Conservation (phyloP, 75 land plant genomes). For the Pinus taeda region DNA sequence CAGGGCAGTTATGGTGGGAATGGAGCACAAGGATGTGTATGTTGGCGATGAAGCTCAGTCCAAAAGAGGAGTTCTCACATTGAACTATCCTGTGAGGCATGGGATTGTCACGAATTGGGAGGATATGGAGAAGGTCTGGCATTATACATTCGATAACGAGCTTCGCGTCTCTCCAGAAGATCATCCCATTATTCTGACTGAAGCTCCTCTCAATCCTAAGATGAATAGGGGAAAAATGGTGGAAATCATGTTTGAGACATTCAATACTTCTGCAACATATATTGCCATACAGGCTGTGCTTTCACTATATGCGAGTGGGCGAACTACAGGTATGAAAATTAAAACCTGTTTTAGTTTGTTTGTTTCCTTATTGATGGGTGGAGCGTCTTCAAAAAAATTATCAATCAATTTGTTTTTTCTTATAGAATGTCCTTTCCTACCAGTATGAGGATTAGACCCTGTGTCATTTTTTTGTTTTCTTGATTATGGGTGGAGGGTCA, state of each 20-base stretch:
- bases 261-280: slow-evolving; percentile 35
- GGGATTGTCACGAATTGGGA: slow-evolving; percentile 53
- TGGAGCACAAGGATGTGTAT: slow-evolving; percentile 43
- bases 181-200: slow-evolving; percentile 55
- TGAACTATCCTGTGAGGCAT: slow-evolving; percentile 52
- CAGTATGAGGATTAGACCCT: slow-evolving; percentile 23
- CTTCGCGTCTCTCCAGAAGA: slow-evolving; percentile 58
- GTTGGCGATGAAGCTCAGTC: slow-evolving; percentile 56
- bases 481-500: too few relatives aligned
- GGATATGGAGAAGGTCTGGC: slow-evolving; percentile 60
- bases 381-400: too few relatives aligned
- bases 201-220: slow-evolving; percentile 50
- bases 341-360: background rate
- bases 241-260: slow-evolving; percentile 36
- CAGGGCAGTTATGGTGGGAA: slow-evolving; percentile 59
- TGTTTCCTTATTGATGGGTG: too few relatives aligned
- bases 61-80: slow-evolving; percentile 46
- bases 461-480: too few relatives aligned
- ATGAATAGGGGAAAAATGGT: slow-evolving; percentile 35
- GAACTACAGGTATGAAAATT: slow-evolving; percentile 49
- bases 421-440: slow-evolving; percentile 7
- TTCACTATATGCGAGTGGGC: slow-evolving; percentile 56
- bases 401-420: too few relatives aligned
- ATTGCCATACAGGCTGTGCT: slow-evolving; percentile 45
- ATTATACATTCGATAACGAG: slow-evolving; percentile 56